phyloP scores from a whole-genome alignment of 306 rosid genomes.

The Quillaja saponaria region DNA sequence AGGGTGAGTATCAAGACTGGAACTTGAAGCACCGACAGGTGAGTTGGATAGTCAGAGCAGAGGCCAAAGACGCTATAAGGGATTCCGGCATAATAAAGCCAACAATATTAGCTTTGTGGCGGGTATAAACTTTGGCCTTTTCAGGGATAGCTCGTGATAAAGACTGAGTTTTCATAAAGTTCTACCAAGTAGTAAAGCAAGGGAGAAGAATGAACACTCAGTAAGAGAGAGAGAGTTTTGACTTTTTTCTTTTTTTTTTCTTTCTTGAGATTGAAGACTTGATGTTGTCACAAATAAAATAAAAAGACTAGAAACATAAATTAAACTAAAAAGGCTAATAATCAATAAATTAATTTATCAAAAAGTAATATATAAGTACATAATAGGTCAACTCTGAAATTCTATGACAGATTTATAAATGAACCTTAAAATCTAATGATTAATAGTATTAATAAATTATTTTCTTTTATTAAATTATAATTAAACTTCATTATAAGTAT shows the following conservation, averaged over 20 bases:
- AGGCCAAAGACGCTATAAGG: constrained; percentile 35
- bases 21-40: constrained; percentile 33
- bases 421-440: too few species aligned
- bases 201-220: constrained; percentile 10
- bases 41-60: constrained; percentile 5
- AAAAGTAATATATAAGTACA: too few species aligned
- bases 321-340: too few species aligned
- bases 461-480: too few species aligned
- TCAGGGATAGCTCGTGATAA: constrained; percentile 63
- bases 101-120: constrained; percentile 40
- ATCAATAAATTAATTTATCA: too few species aligned
- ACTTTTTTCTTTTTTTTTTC: constrained; percentile 29
- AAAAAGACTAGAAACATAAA: too few species aligned
- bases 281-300: too few species aligned
- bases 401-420: too few species aligned
- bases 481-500: too few species aligned
- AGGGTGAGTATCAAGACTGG: constrained; percentile 29
- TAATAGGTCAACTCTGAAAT: too few species aligned
- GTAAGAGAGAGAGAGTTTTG: constrained; percentile 13
- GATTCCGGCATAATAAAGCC: constrained; percentile 22
- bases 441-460: too few species aligned
- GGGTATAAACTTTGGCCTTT: constrained; percentile 32
- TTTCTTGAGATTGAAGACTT: too few species aligned
- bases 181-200: constrained; percentile 2
- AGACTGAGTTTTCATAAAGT: constrained; percentile 37